Percentiles rank a stretch among this genome's conserved stretches.
These are phyloP conservation scores for Sporothrix sp. DNA, from an alignment of 2,329 filamentous ascomycete genomes.

Conservation along the genomic window DNA sequence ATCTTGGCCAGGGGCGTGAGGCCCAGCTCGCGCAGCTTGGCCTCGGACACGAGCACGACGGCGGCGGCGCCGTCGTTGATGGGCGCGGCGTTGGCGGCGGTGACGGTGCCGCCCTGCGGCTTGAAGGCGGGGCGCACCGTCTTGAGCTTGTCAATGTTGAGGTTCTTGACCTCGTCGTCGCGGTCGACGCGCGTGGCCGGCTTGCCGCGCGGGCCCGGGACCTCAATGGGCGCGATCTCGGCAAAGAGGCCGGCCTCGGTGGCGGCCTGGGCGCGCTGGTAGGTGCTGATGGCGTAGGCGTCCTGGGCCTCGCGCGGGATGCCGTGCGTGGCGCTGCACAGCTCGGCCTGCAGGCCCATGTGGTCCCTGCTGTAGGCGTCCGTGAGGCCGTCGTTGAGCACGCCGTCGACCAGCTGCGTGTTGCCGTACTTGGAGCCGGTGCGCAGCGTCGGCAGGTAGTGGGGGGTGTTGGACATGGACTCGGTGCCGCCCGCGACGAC, in stretches of 20 bases:
- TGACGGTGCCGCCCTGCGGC: slow-evolving; percentile 75
- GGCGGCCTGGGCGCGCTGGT: slow-evolving; percentile 85
- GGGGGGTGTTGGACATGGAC: slow-evolving; percentile 96
- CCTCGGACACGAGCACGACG: slow-evolving; percentile 86
- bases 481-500: slow-evolving; percentile 92
- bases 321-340: slow-evolving; percentile 76
- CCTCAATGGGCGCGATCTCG: slow-evolving; percentile 85
- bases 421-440: slow-evolving; percentile 90
- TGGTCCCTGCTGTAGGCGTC: slow-evolving; percentile 90
- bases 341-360: slow-evolving; percentile 89
- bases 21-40: slow-evolving; percentile 82
- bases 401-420: slow-evolving; percentile 77
- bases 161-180: slow-evolving; percentile 95
- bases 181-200: slow-evolving; percentile 67
- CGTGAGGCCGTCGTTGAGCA: slow-evolving; percentile 88
- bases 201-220: slow-evolving; percentile 84
- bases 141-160: slow-evolving; percentile 74
- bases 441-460: slow-evolving; percentile 85
- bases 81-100: slow-evolving; percentile 90
- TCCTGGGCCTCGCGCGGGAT: slow-evolving; percentile 83
- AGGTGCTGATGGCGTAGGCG: slow-evolving; percentile 88
- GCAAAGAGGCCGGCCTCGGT: slow-evolving; percentile 72
- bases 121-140: slow-evolving; percentile 77
- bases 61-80: slow-evolving; percentile 92
- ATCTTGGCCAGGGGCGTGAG: slow-evolving; percentile 94